Percentiles rank a stretch among this genome's conserved stretches.
Evolutionary conservation across 2,329 filamentous ascomycete genomes (phyloP).

Genomic region (Pseudogymnoascus sp.): DNA sequence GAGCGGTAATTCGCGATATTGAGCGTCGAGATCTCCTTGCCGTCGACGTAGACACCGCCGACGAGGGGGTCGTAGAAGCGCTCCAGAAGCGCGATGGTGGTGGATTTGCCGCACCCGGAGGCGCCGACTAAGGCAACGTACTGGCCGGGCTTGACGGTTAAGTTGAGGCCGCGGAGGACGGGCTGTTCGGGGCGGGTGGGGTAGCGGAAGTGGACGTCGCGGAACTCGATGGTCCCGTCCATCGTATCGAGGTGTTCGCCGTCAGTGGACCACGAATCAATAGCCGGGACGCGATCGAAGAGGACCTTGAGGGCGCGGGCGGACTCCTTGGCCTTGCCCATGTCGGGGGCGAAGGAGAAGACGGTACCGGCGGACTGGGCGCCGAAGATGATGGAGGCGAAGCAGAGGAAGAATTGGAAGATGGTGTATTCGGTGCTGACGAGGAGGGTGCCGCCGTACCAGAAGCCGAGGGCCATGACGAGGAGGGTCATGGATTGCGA

Average conservation of each 20-base stretch:
- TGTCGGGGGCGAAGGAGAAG: constrained; percentile 85
- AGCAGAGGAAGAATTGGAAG: constrained; percentile 90
- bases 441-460: constrained; percentile 79
- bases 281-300: constrained; percentile 72
- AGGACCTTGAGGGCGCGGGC: constrained; percentile 73
- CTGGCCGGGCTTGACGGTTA: constrained; percentile 67
- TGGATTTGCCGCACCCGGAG: constrained; percentile 89
- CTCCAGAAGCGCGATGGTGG: constrained; percentile 84
- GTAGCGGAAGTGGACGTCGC: constrained; percentile 89
- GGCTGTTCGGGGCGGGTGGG: constrained; percentile 84
- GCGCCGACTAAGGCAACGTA: constrained; percentile 90
- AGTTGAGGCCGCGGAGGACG: constrained; percentile 78
- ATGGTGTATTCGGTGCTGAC: constrained; percentile 62
- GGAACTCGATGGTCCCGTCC: constrained; percentile 79
- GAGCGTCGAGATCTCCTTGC: constrained; percentile 68
- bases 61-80: constrained; percentile 87
- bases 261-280: constrained; percentile 72
- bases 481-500: constrained; percentile 80
- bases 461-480: constrained; percentile 82
- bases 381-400: constrained; percentile 80
- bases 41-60: constrained; percentile 76
- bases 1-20: constrained; percentile 83
- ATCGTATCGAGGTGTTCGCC: constrained; percentile 57
- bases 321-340: constrained; percentile 85
- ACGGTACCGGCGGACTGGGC: constrained; percentile 85